phyloP scores from a whole-genome alignment of 2,329 filamentous ascomycete genomes.

The Cladophialophora exuberans region DNA sequence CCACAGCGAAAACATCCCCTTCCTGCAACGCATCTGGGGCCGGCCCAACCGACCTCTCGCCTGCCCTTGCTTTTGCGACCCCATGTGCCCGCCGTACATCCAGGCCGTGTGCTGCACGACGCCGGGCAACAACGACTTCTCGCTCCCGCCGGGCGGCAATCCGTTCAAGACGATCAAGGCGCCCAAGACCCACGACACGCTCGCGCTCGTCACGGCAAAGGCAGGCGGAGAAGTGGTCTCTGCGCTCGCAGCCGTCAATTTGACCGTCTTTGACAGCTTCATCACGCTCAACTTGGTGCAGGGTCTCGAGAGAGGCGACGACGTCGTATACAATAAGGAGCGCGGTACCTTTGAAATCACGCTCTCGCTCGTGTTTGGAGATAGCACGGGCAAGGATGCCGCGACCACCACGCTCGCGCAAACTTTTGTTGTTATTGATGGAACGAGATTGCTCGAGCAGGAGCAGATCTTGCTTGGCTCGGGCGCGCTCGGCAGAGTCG shows the following conservation, averaged over 20 bases:
- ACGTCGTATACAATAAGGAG: slow-evolving; percentile 10
- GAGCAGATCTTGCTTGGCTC: slow-evolving; percentile 23
- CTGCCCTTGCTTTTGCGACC: slow-evolving; percentile 18
- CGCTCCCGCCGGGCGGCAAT: too few species aligned
- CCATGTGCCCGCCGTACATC: slow-evolving; percentile 19
- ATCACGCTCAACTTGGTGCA: slow-evolving; percentile 26
- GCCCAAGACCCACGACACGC: slow-evolving; percentile 1
- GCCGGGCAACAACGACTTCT: background rate
- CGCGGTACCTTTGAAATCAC: slow-evolving; percentile 87
- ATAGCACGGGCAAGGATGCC: slow-evolving; percentile 86
- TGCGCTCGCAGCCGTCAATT: slow-evolving; percentile 16
- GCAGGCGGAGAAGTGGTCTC: slow-evolving; percentile 13
- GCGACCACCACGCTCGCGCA: slow-evolving; percentile 56
- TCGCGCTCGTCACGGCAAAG: slow-evolving; percentile 16
- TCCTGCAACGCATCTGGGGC: background rate
- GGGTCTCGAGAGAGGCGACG: slow-evolving; percentile 14
- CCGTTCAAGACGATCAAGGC: background rate
- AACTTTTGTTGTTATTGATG: slow-evolving; percentile 25
- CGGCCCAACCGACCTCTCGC: background rate
- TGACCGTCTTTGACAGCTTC: slow-evolving; percentile 24
- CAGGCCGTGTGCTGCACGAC: slow-evolving; percentile 25
- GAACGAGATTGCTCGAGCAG: slow-evolving; percentile 19
- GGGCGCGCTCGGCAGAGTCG: slow-evolving; percentile 11
- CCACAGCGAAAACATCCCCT: too few species aligned
- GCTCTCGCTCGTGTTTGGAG: slow-evolving; percentile 82